These are phyloP conservation scores for Fomitopsis palustris DNA, from an alignment of 1,284 basidiomycete species.

Conservation along the genomic window DNA sequence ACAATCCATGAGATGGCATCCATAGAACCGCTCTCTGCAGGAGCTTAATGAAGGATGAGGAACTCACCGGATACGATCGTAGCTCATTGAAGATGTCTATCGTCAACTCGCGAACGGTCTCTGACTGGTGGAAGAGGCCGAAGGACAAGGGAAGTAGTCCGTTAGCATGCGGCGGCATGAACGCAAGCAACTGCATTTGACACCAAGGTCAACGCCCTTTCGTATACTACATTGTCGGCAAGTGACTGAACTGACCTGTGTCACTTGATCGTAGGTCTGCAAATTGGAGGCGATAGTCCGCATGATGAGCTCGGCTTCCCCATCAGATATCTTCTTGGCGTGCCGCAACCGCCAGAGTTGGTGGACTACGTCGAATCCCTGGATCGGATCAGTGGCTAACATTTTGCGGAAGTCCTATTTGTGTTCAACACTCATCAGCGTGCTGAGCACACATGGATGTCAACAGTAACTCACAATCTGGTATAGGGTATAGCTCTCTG, in stretches of 20 bases:
- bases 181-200: slow-evolving; percentile 69
- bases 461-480: slow-evolving; percentile 43
- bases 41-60: neutral
- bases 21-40: slow-evolving; percentile 5
- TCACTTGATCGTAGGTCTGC: slow-evolving; percentile 80
- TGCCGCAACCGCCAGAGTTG: slow-evolving; percentile 69
- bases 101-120: slow-evolving; percentile 71
- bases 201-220: neutral
- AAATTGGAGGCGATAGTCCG: slow-evolving; percentile 67
- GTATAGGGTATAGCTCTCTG: slow-evolving; percentile 62
- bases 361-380: slow-evolving; percentile 68
- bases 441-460: neutral
- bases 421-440: neutral
- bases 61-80: slow-evolving; percentile 68
- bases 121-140: slow-evolving; percentile 85
- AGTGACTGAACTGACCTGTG: slow-evolving; percentile 61
- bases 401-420: slow-evolving; percentile 53
- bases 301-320: slow-evolving; percentile 77
- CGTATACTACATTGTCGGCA: neutral
- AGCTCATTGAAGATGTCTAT: slow-evolving; percentile 84
- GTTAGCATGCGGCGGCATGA: slow-evolving; percentile 74
- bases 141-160: slow-evolving; percentile 86
- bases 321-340: slow-evolving; percentile 53
- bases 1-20: slow-evolving; percentile 4
- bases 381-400: slow-evolving; percentile 44